Evolutionary conservation across 805 yeast genomes (phyloP), one percentile per base, ranked within the genome.

Genomic region (Lachancea cidri): DNA sequence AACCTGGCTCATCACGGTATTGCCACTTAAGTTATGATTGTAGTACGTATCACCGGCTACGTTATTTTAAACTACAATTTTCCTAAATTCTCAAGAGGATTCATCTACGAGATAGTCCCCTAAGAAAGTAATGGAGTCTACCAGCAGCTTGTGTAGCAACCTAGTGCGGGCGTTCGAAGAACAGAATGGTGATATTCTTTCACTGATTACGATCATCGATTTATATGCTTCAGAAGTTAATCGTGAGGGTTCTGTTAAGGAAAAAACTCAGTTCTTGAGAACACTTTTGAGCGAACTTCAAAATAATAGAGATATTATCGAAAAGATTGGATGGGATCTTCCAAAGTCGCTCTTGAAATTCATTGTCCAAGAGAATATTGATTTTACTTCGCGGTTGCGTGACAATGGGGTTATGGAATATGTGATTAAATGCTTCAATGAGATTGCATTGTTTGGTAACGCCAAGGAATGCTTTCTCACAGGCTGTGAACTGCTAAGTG

Each of bases 271-370:
- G 37, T 56, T 85, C n/a, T 60, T 87, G 35, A 62, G 56, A 0
- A 62, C 66, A 3, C 48, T 88, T 11, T 49, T 62, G 8, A 66
- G 63, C 0, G 64, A 78, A 0, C 60, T 86, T 24, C 52, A 55
- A 8, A 61, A 55, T 0, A 59, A 83, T 55, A 67, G 70, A 14
- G 72, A 71, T 8, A 61, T 86, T 22, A 67, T 79, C 0, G 69
- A 73, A 33, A 83, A 81, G 49, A 77, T 88, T 45, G 95, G 95
- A 2, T 89, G 97, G 97, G 97, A 89, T 60, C 57, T 89, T 14
- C 96, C 96, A 1, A 73, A 72, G 24, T 62, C 85, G 38, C 49
- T 89, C 5, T 53, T 86, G 34, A 68, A 70, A 7, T 84, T 72
- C 57, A 57, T 82, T n/a, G 66, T 66, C 18, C 45, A 45, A 8